A percentile compares a stretch with the other conserved stretches of the same genome.
phyloP scores from a whole-genome alignment of 2,329 filamentous ascomycete genomes.

The Lasiodiplodia citricola region DNA sequence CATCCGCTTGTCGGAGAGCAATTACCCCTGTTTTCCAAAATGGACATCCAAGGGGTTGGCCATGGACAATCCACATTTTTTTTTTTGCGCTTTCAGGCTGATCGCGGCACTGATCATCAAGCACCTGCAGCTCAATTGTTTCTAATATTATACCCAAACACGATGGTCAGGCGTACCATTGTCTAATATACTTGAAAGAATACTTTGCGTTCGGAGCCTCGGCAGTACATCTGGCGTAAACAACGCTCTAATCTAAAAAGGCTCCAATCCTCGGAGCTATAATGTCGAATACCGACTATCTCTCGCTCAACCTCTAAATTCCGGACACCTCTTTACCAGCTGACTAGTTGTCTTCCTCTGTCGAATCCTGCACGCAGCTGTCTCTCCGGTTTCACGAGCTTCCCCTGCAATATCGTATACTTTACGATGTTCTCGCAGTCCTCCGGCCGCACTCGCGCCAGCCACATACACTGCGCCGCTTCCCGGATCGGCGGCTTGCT shows the following conservation, averaged over 20 bases:
- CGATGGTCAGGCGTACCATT: not conserved
- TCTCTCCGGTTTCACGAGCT: conserved; percentile 85
- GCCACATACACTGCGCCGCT: conserved; percentile 90
- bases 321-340: conserved; percentile 67
- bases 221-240: not conserved
- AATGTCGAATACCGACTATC: not conserved
- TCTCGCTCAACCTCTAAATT: not conserved
- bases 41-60: too few relatives aligned
- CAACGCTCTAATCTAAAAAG: not conserved
- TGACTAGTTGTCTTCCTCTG: conserved; percentile 76
- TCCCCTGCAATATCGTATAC: conserved; percentile 90
- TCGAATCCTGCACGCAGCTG: conserved; percentile 94
- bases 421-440: conserved; percentile 91
- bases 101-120: too few relatives aligned
- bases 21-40: too few relatives aligned
- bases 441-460: conserved; percentile 81
- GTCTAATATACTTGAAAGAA: not conserved
- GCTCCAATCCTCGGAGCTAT: not conserved
- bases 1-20: too few relatives aligned
- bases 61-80: too few relatives aligned
- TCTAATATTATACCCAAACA: not conserved
- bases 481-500: conserved; percentile 43
- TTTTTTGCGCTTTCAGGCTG: too few relatives aligned
- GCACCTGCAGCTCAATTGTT: not conserved
- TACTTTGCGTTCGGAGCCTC: not conserved